Evolutionary conservation across 1,139 yeast genomes (phyloP).

Genomic region (Blastobotrys aristatus): DNA sequence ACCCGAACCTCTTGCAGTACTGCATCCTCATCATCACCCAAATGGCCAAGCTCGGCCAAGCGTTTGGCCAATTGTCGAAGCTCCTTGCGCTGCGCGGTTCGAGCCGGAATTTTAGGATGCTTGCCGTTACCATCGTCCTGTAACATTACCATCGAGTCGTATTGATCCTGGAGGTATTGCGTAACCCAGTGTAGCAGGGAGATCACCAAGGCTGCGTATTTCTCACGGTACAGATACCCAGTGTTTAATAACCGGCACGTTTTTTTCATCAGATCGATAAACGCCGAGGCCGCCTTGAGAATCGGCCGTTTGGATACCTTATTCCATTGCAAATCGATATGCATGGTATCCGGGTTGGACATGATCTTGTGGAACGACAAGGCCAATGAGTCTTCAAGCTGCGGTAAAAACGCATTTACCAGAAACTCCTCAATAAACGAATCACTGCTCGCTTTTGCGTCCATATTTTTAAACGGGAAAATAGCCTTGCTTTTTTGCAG

Average conservation of each 20-base stretch:
- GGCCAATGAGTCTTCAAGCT: slow-evolving; percentile 53
- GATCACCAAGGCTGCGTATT: slow-evolving; percentile 33
- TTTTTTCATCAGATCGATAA: slow-evolving; percentile 28
- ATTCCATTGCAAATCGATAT: slow-evolving; percentile 30
- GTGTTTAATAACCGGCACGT: slow-evolving; percentile 34
- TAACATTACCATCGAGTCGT: slow-evolving; percentile 18
- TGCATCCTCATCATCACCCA: slow-evolving; percentile 16
- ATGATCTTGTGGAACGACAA: slow-evolving; percentile 35
- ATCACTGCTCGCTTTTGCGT: slow-evolving; percentile 22
- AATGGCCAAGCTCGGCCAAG: slow-evolving; percentile 10
- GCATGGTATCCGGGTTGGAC: slow-evolving; percentile 24
- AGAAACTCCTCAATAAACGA: slow-evolving; percentile 61
- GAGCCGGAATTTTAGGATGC: slow-evolving; percentile 10
- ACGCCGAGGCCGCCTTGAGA: slow-evolving; percentile 27
- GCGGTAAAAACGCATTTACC: slow-evolving; percentile 58
- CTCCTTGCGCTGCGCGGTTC: slow-evolving; percentile 7
- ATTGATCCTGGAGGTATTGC: slow-evolving; percentile 19
- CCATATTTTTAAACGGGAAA: slow-evolving; percentile 29
- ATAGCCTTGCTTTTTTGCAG: slow-evolving; percentile 46
- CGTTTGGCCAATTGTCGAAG: slow-evolving; percentile 9
- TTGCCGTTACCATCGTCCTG: slow-evolving; percentile 16
- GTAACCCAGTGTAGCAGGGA: slow-evolving; percentile 25
- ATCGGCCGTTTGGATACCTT: slow-evolving; percentile 34
- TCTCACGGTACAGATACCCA: slow-evolving; percentile 33
- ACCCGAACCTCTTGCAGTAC: slow-evolving; percentile 18